Percentiles rank a stretch among this genome's conserved stretches.
phyloP scores from a whole-genome alignment of 129 eudicot genomes.

The Pulicaria dysenterica region DNA sequence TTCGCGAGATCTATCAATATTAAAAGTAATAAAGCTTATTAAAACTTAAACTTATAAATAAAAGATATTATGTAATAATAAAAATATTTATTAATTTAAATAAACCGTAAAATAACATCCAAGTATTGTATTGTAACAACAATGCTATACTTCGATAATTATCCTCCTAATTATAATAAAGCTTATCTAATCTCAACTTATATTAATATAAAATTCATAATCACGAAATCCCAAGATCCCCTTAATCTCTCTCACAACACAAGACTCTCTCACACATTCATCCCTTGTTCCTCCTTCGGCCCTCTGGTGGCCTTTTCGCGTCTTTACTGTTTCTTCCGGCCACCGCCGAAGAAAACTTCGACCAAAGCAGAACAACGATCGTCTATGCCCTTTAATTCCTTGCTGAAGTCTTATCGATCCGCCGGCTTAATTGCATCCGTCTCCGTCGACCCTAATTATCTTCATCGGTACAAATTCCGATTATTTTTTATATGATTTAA shows the following conservation, averaged over 20 bases:
- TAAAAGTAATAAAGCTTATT: too few relatives aligned
- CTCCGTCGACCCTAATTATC: conserved; percentile 27
- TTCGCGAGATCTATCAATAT: too few relatives aligned
- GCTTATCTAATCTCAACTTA: too few relatives aligned
- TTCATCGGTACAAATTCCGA: conserved; percentile 34
- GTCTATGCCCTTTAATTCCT: conserved; percentile 7
- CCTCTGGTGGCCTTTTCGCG: conserved; percentile 23
- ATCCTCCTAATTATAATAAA: too few relatives aligned
- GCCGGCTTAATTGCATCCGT: background rate
- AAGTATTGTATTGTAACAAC: too few relatives aligned
- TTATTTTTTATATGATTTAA: conserved; percentile 12
- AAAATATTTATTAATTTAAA: too few relatives aligned
- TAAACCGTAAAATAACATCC: too few relatives aligned
- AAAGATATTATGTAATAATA: too few relatives aligned
- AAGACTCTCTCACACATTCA: conserved; percentile 21
- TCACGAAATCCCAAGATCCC: conserved; percentile 14
- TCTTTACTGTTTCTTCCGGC: conserved; percentile 19
- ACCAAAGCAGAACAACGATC: conserved; percentile 10
- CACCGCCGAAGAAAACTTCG: conserved; percentile 29
- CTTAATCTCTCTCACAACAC: conserved; percentile 16
- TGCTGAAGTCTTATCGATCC: conserved; percentile 9
- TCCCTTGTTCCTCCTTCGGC: conserved; percentile 5
- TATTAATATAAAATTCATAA: background rate
- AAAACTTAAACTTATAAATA: too few relatives aligned
- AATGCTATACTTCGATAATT: too few relatives aligned